A percentile compares a stretch with the other conserved stretches of the same genome.
Evolutionary conservation across 306 rosid genomes (phyloP).

Genomic region (Quercus variabilis): DNA sequence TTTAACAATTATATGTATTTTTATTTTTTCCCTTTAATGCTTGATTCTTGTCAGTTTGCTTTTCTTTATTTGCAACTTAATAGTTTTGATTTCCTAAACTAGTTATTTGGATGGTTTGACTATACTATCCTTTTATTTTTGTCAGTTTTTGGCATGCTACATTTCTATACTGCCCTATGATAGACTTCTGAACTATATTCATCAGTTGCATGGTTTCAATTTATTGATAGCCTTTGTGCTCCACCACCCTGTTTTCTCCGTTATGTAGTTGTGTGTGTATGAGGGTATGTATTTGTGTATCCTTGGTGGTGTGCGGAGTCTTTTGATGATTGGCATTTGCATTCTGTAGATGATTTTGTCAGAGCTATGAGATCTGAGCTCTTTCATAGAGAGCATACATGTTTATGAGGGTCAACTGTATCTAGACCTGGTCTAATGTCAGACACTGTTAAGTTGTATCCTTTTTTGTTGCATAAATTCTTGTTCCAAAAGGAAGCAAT

Average conservation of each 20-base stretch:
- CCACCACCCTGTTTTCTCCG: too few relatives aligned
- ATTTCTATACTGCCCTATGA: not conserved
- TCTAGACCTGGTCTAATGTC: not conserved
- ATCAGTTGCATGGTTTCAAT: not conserved
- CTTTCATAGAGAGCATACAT: not conserved
- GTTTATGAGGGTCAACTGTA: not conserved
- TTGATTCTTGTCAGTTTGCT: not conserved
- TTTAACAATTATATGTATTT: too few relatives aligned
- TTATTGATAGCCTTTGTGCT: not conserved
- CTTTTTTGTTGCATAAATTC: not conserved
- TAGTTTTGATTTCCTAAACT: too few relatives aligned
- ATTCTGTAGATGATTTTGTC: not conserved
- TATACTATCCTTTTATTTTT: not conserved
- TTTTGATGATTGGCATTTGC: too few relatives aligned
- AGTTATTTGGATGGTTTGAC: not conserved
- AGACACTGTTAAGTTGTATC: not conserved
- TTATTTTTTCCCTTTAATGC: not conserved
- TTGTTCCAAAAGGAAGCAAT: not conserved
- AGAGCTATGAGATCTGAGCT: not conserved
- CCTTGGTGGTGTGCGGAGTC: too few relatives aligned
- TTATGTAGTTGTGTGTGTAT: not conserved
- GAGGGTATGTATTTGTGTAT: not conserved
- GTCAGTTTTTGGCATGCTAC: not conserved
- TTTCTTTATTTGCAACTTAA: too few relatives aligned
- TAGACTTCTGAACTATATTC: not conserved